Evolutionary conservation across 2,329 filamentous ascomycete species (phyloP), one percentile per base, ranked within the genome.

Genomic region (Claviceps quebecensis): DNA sequence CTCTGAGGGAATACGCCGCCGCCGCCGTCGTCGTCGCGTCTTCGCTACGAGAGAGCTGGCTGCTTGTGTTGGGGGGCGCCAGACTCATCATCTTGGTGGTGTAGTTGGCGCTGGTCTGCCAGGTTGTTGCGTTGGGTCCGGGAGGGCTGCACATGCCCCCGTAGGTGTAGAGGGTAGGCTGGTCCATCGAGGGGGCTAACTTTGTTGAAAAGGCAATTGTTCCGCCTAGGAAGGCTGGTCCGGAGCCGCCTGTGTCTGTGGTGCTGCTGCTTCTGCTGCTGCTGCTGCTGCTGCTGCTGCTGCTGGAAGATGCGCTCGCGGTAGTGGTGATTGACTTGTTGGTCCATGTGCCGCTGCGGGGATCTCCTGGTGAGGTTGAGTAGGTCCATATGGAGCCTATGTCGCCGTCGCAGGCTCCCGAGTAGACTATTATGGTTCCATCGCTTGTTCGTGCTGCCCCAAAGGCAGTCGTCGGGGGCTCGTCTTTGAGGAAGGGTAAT

Each of bases 61-160:
- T 34, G 29, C 29, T 34, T 9, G 9, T 57, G 5, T 62, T 22
- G n/a, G 9, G 62, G 0, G 85, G 72, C 0, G 75, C 65, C n/a
- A 91, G 66, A 26, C 76, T 77, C 52, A 87, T 67, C 85, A 95
- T 90, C 19, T 75, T 70, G 61, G 88, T 88, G 2, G 87, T 90
- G 65, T 95, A 97, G 41, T 80, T 78, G 11, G 85, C 87, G 9
- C 73, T 65, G 2, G 77, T 76, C 55, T 86, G 78, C 83, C 87
- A 89, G 17, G 68, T 65, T 1, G 65, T 60, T 1, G 62, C 58
- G 34, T 72, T 61, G 17, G 70, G 65, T n/a, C 65, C 62, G 7
- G 64, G 62, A 2, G 58, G 57, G 2, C 84, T 83, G 60, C 91
- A 97, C 88, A 96, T 95, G 58, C 91, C 91, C 38, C 89, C 91